phyloP scores from a whole-genome alignment of 345 rosid species.

The Eucalyptus erythrocorys region DNA sequence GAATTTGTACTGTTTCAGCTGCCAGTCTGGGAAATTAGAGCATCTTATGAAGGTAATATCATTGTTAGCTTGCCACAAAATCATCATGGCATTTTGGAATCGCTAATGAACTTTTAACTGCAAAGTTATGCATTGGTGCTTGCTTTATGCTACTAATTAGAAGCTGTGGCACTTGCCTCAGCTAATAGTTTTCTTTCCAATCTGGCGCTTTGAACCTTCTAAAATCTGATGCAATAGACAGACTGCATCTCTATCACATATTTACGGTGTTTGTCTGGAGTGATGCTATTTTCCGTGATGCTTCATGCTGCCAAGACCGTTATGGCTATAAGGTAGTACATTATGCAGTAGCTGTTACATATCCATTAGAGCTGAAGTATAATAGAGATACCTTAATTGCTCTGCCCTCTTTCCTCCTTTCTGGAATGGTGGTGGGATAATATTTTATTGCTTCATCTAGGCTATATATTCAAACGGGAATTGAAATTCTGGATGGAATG shows the following conservation, averaged over 20 bases:
- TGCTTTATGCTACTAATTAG: background rate
- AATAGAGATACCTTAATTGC: background rate
- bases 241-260: background rate
- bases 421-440: background rate
- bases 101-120: background rate
- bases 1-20: constrained; percentile 89
- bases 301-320: background rate
- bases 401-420: background rate
- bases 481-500: background rate
- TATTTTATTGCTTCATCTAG: background rate
- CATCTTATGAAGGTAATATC: constrained; percentile 85
- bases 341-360: background rate
- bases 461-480: background rate
- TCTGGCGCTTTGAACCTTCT: background rate
- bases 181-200: background rate
- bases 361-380: background rate
- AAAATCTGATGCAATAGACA: background rate
- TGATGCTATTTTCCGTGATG: background rate
- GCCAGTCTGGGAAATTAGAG: constrained; percentile 88
- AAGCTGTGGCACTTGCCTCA: background rate
- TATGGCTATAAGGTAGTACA: background rate
- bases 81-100: background rate
- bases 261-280: background rate
- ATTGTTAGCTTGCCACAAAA: background rate
- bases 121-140: background rate